Percentiles rank a stretch among this genome's conserved stretches.
Evolutionary conservation across 2,329 filamentous ascomycete species (phyloP).

Genomic region (Dothideomycetes sp.): DNA sequence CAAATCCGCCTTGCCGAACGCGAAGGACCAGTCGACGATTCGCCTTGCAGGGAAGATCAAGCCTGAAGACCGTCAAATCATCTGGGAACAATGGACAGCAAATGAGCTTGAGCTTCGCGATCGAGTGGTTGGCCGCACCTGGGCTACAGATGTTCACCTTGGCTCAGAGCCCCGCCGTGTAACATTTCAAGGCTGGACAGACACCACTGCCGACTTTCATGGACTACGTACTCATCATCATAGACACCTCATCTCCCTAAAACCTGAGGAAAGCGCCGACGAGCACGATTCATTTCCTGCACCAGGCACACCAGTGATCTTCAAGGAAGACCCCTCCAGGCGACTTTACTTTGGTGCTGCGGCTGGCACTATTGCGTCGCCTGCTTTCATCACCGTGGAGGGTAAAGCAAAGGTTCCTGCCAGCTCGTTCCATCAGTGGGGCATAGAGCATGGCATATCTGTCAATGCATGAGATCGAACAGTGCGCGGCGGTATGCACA

Average conservation of each 20-base stretch:
- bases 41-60: conserved; percentile 63
- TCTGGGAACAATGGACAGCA: conserved; percentile 46
- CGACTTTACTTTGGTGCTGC: conserved; percentile 3
- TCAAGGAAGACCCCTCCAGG: conserved; percentile 2
- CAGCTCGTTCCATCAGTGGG: not conserved
- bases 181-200: conserved; percentile 4
- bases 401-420: conserved; percentile 4
- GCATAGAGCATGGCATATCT: not conserved
- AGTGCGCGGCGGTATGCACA: too few relatives aligned
- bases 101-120: conserved; percentile 44
- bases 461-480: too few relatives aligned
- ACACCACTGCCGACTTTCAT: conserved; percentile 3
- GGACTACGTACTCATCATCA: not conserved
- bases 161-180: not conserved
- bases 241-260: not conserved
- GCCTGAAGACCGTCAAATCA: conserved; percentile 50
- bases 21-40: conserved; percentile 17
- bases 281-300: too few relatives aligned
- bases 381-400: conserved; percentile 4
- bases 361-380: conserved; percentile 3
- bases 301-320: not conserved
- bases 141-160: conserved; percentile 37
- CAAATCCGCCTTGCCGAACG: conserved; percentile 20
- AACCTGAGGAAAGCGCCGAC: not conserved
- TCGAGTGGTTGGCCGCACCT: conserved; percentile 54